Evolutionary conservation across 805 yeast genomes (phyloP).

Genomic region (Cyberlindnera nakhonratchasimensis): DNA sequence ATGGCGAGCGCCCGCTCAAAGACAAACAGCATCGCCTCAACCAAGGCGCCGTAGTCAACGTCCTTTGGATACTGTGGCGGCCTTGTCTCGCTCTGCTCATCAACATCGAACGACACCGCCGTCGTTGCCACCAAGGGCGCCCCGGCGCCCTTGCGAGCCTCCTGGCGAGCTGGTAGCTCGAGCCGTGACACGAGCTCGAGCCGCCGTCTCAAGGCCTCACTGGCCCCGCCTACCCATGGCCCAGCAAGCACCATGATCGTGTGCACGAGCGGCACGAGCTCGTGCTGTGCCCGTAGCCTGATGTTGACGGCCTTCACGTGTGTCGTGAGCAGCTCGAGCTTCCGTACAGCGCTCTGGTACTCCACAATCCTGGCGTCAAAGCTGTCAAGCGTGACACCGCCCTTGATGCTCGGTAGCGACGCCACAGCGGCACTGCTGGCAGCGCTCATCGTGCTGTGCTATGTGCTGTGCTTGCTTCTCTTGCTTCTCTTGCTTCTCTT

Average conservation of each 20-base stretch:
- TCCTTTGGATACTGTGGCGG: slow-evolving; percentile 4
- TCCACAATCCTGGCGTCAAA: slow-evolving; percentile 58
- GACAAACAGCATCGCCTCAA: slow-evolving; percentile 17
- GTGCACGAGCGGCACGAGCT: slow-evolving; percentile 18
- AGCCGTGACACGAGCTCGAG: slow-evolving; percentile 11
- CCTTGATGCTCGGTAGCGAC: slow-evolving; percentile 31
- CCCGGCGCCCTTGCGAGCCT: no score
- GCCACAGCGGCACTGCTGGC: slow-evolving; percentile 20
- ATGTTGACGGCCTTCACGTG: slow-evolving; percentile 29
- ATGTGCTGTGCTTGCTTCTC: not conserved
- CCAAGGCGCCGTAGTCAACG: slow-evolving; percentile 8
- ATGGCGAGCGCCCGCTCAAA: slow-evolving; percentile 29
- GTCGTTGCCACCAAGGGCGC: slow-evolving; percentile 11
- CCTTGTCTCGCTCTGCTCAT: slow-evolving; percentile 19
- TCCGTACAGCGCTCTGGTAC: slow-evolving; percentile 50
- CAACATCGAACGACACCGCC: slow-evolving; percentile 22
- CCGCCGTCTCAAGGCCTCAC: slow-evolving; percentile 15
- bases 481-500: not conserved
- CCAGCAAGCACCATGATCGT: slow-evolving; percentile 15
- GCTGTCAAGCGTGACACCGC: slow-evolving; percentile 38
- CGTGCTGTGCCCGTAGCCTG: slow-evolving; percentile 13
- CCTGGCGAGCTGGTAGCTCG: slow-evolving; percentile 7
- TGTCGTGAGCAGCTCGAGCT: slow-evolving; percentile 38
- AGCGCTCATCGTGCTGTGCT: slow-evolving; percentile 7
- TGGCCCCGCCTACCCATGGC: slow-evolving; percentile 12